Percentiles rank a stretch among this genome's conserved stretches.
Conservation (phyloP, 768 basidiomycete species). For the Grammothele lineata region DNA sequence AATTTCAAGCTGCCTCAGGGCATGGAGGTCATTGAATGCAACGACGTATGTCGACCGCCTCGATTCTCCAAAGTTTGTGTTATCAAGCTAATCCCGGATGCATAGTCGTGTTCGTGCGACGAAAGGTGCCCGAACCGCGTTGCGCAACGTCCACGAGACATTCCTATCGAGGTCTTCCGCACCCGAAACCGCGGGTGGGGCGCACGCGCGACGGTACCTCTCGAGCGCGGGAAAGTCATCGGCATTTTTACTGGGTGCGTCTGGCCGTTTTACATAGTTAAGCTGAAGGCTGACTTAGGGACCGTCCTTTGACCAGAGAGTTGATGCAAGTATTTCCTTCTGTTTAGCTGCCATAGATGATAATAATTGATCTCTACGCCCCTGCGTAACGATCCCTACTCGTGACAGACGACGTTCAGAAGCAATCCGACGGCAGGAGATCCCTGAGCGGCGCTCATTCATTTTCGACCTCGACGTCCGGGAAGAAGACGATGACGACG, state of each 20-base stretch:
- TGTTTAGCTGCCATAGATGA: too few relatives aligned
- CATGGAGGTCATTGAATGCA: conserved; percentile 62
- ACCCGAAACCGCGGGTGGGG: conserved; percentile 63
- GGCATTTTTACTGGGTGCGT: conserved; percentile 68
- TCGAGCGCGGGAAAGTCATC: conserved; percentile 54
- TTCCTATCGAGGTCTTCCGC: conserved; percentile 64
- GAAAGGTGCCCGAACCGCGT: conserved; percentile 56
- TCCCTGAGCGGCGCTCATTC: conserved; percentile 39
- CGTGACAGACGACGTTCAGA: conserved; percentile 26
- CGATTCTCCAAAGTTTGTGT: too few relatives aligned
- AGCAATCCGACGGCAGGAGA: conserved; percentile 17
- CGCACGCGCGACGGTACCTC: conserved; percentile 39
- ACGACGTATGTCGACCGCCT: conserved; percentile 48
- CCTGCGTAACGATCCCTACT: too few relatives aligned
- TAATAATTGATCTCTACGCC: too few relatives aligned
- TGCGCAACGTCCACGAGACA: conserved; percentile 51
- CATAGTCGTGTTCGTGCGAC: conserved; percentile 42
- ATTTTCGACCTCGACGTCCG: conserved; percentile 60
- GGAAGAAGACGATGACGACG: conserved; percentile 38
- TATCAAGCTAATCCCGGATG: too few relatives aligned
- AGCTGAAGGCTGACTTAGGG: background rate
- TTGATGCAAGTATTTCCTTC: conserved; percentile 37
- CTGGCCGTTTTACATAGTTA: background rate
- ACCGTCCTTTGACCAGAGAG: conserved; percentile 30
- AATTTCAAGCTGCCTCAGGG: conserved; percentile 39